phyloP scores from a whole-genome alignment of 495 filamentous ascomycete species.

The Penicillium egyptiacum region DNA sequence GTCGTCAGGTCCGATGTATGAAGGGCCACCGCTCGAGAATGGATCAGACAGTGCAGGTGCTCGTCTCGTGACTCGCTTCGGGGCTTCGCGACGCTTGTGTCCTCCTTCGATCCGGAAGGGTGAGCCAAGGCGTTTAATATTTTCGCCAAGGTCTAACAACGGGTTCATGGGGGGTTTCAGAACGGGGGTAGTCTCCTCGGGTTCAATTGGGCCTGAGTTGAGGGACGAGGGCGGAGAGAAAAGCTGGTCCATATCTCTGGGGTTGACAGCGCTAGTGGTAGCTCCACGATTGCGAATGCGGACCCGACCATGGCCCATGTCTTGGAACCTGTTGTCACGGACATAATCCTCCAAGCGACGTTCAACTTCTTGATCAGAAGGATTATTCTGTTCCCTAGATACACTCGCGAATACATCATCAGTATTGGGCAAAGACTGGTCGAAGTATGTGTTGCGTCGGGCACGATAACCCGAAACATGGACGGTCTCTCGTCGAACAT shows the following conservation, averaged over 20 bases:
- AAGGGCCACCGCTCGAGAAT: slow-evolving; percentile 34
- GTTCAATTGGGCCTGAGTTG: slow-evolving; percentile 35
- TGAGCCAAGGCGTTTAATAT: slow-evolving; percentile 51
- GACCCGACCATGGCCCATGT: slow-evolving; percentile 47
- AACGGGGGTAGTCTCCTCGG: slow-evolving; percentile 27
- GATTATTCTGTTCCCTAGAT: slow-evolving; percentile 47
- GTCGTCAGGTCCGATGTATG: slow-evolving; percentile 10
- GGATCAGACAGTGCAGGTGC: slow-evolving; percentile 47
- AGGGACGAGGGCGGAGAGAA: slow-evolving; percentile 50
- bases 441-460: slow-evolving; percentile 50
- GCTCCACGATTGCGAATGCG: slow-evolving; percentile 53
- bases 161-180: slow-evolving; percentile 32
- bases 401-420: slow-evolving; percentile 52
- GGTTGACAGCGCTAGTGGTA: slow-evolving; percentile 44
- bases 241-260: slow-evolving; percentile 44
- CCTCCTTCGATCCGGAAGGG: slow-evolving; percentile 47
- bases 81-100: slow-evolving; percentile 29
- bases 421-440: slow-evolving; percentile 47
- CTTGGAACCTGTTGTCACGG: slow-evolving; percentile 45
- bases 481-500: slow-evolving; percentile 41
- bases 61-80: slow-evolving; percentile 34
- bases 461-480: slow-evolving; percentile 48
- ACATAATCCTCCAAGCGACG: slow-evolving; percentile 52
- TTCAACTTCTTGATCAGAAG: slow-evolving; percentile 44
- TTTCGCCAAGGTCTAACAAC: slow-evolving; percentile 38